Conservation (phyloP, 805 yeast species). For the Saturnispora mendoncae region DNA sequence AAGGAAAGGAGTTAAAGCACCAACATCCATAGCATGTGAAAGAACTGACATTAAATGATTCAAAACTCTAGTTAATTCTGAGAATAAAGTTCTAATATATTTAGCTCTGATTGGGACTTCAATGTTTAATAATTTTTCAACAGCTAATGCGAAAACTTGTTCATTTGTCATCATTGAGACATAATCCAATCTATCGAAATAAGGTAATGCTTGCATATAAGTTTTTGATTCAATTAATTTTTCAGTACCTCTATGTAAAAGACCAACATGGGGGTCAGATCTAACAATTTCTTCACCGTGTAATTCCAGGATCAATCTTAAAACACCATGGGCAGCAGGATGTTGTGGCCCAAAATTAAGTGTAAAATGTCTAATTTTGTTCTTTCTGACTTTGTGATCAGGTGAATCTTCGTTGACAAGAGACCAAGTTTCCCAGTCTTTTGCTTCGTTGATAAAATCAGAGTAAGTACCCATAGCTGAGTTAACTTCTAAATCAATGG, state of each 20-base stretch:
- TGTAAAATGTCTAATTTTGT: conserved; percentile 75
- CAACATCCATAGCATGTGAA: conserved; percentile 90
- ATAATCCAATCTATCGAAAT: conserved; percentile 80
- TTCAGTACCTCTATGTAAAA: conserved; percentile 83
- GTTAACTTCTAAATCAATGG: conserved; percentile 27
- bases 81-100: conserved; percentile 77
- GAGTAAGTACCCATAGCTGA: conserved; percentile 36
- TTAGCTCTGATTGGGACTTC: conserved; percentile 82
- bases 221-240: conserved; percentile 81
- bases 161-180: conserved; percentile 88
- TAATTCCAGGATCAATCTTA: conserved; percentile 75
- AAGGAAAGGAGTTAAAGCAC: conserved; percentile 85
- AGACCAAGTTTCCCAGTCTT: conserved; percentile 30
- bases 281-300: conserved; percentile 85
- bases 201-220: conserved; percentile 80
- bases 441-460: conserved; percentile 27
- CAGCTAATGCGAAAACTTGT: conserved; percentile 74
- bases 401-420: conserved; percentile 30
- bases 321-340: conserved; percentile 92
- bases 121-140: conserved; percentile 73
- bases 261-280: conserved; percentile 83
- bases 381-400: conserved; percentile 29
- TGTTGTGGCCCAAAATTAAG: conserved; percentile 91
- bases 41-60: conserved; percentile 82
- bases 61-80: conserved; percentile 75